Percentiles rank a stretch among this genome's conserved stretches.
Evolutionary conservation across 2,329 filamentous ascomycete genomes (phyloP).

Genomic region (Fusarium longipes): DNA sequence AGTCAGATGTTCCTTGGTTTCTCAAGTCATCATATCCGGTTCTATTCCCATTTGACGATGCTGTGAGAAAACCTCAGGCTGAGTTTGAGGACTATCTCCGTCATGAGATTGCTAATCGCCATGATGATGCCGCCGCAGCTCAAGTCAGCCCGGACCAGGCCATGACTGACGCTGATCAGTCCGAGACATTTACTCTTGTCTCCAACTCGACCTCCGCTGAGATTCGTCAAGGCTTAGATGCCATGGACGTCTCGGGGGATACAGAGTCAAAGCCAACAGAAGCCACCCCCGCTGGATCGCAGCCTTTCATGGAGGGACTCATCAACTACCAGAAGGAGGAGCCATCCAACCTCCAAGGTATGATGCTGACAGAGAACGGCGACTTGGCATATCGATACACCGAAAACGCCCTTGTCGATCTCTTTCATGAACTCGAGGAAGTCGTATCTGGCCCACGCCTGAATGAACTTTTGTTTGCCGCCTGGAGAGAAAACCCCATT

Average conservation of each 20-base stretch:
- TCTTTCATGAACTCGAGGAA: slow-evolving; percentile 64
- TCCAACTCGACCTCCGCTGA: slow-evolving; percentile 44
- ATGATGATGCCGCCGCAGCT: slow-evolving; percentile 9
- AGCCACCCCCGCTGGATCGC: neutral
- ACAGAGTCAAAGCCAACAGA: neutral
- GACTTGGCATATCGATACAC: slow-evolving; percentile 63
- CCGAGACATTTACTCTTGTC: slow-evolving; percentile 46
- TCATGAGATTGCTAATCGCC: slow-evolving; percentile 40
- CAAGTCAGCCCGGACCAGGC: slow-evolving; percentile 2
- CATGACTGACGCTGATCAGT: slow-evolving; percentile 31
- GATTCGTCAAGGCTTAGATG: slow-evolving; percentile 33
- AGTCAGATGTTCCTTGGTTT: slow-evolving; percentile 52
- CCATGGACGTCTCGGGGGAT: slow-evolving; percentile 22
- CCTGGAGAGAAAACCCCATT: slow-evolving; percentile 62
- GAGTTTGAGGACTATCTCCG: slow-evolving; percentile 51
- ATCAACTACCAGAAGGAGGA: slow-evolving; percentile 34
- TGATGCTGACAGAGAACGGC: slow-evolving; percentile 64
- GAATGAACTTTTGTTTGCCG: slow-evolving; percentile 55
- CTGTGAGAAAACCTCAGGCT: slow-evolving; percentile 47
- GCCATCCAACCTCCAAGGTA: slow-evolving; percentile 51
- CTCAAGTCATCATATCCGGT: slow-evolving; percentile 55
- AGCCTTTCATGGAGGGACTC: slow-evolving; percentile 53
- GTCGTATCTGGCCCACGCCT: slow-evolving; percentile 53
- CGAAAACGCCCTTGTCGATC: slow-evolving; percentile 59
- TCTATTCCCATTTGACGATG: slow-evolving; percentile 52